Evolutionary conservation across 2,329 filamentous ascomycete genomes (phyloP).

Genomic region (Emmonsiellopsis sp.): DNA sequence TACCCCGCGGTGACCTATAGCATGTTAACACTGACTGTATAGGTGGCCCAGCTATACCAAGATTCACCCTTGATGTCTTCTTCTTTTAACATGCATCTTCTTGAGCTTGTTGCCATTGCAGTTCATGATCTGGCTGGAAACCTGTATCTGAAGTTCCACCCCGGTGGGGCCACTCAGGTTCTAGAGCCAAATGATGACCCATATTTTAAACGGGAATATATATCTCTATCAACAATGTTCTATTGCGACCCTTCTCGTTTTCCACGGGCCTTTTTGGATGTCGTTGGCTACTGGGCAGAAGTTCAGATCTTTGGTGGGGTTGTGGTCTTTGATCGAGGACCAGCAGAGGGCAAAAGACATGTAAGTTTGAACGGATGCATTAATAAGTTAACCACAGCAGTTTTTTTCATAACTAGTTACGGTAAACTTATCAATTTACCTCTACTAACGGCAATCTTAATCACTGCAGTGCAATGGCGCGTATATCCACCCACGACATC

Average conservation of each 20-base stretch:
- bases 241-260: not conserved
- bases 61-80: not conserved
- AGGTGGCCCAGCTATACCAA: not conserved
- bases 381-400: too few relatives aligned
- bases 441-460: too few relatives aligned
- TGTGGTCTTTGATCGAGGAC: constrained; percentile 1
- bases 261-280: not conserved
- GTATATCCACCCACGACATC: not conserved
- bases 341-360: not conserved
- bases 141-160: not conserved
- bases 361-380: not conserved
- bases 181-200: not conserved
- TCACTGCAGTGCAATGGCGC: not conserved
- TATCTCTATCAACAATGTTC: not conserved
- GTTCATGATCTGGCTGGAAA: not conserved
- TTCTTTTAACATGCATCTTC: constrained; percentile 2
- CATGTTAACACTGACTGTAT: not conserved
- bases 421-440: too few relatives aligned
- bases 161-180: not conserved
- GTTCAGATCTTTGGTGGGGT: constrained; percentile 1
- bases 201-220: not conserved
- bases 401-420: too few relatives aligned
- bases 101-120: not conserved
- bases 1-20: too few relatives aligned
- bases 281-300: not conserved